Base-by-base conservation (phyloP, 306 rosid species). In the Trifolium subterraneum region DNA sequence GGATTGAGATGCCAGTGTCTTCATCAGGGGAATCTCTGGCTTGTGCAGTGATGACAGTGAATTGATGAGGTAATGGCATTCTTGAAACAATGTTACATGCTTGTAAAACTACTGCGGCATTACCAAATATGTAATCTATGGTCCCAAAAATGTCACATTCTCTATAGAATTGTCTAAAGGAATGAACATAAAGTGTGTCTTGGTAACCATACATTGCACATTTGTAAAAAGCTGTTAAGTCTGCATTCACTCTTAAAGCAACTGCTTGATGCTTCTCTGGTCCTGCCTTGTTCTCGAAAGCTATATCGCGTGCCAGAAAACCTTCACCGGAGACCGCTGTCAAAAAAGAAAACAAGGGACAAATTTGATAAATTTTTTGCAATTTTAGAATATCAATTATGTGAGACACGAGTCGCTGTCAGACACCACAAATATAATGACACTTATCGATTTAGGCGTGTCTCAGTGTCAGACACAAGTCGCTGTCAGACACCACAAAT, bases 251-350 rank as follows among this genome's bases (percentile, higher is more conserved):
- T 78, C 96, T 85, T 55, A 88, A 13, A 7, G 97, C 97, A 19
- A 83, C 91, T 18, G 97, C 97, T 82, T 92, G 97, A 72, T 88
- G 78, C 78, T 86, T 89, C 79, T 82, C 86, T 51, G 91, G 88
- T 7, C 97, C 93, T 38, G 97, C 91, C 2, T 52, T 85, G 86
- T 92, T 89, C 78, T 81, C 91, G 10, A 92, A 36, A 0, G 87
- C 72, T 68, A 92, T 89, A 50, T 88, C 97, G 8, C 93, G 87
- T 3, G 93, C 97, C 20, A 92, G 79, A 87, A 92, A 92, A 0
- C 97, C 96, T 1, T 92, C 97, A 13, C 91, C 97, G 25, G 97
- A 89, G 0, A 88, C 96, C 1, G 89, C 97, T 92, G 80, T 19
- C 25, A 62, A 10, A 42, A 22, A n/a, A 54, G 18, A 39, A 7